Conservation (phyloP, 768 basidiomycete genomes). For the Solioccasus polychromus region DNA sequence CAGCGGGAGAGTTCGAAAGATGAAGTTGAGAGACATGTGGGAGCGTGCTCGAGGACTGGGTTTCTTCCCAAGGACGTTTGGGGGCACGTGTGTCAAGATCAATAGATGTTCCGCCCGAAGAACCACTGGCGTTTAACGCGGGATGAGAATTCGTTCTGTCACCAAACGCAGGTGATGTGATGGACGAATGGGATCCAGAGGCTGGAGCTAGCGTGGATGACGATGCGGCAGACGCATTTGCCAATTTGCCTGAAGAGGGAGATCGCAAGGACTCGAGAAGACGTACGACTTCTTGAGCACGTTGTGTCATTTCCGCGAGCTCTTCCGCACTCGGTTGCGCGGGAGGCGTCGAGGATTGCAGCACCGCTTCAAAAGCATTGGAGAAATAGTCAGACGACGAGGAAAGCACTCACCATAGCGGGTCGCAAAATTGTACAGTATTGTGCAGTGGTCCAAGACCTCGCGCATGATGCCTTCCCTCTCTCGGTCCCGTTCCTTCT, state of each 20-base stretch:
- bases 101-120: slow-evolving; percentile 20
- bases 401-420: slow-evolving; percentile 52
- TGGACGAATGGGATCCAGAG: slow-evolving; percentile 15
- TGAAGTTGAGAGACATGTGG: slow-evolving; percentile 26
- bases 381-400: slow-evolving; percentile 1
- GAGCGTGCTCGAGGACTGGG: slow-evolving; percentile 16
- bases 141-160: slow-evolving; percentile 23
- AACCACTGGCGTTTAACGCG: slow-evolving; percentile 28
- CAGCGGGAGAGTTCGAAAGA: slow-evolving; percentile 15
- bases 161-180: slow-evolving; percentile 20
- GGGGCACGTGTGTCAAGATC: slow-evolving; percentile 49
- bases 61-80: slow-evolving; percentile 79
- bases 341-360: slow-evolving; percentile 45
- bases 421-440: slow-evolving; percentile 61
- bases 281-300: slow-evolving; percentile 63
- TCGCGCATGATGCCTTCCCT: slow-evolving; percentile 23
- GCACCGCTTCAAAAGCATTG: slow-evolving; percentile 24
- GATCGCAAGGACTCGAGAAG: slow-evolving; percentile 48
- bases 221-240: slow-evolving; percentile 10
- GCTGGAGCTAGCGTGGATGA: slow-evolving; percentile 11
- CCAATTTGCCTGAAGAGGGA: slow-evolving; percentile 21
- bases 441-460: slow-evolving; percentile 49
- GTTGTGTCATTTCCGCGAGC: slow-evolving; percentile 65
- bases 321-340: slow-evolving; percentile 54
- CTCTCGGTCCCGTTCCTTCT: slow-evolving; percentile 23